Conservation (phyloP, 2,329 filamentous ascomycete species). For the Penicillium concentricum region DNA sequence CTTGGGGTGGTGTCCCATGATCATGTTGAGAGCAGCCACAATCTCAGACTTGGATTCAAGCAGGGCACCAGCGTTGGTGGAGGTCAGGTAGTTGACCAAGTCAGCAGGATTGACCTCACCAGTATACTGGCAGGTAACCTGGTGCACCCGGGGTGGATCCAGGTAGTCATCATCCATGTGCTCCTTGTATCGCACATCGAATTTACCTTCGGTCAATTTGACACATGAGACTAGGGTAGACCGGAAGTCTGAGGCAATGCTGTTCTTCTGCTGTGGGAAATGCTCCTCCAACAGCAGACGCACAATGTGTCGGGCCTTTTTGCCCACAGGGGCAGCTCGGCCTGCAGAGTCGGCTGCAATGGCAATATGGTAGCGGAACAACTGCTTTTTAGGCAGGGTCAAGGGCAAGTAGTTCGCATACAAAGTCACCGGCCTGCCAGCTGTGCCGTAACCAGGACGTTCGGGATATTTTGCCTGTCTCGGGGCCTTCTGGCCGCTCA, state of each 20-base stretch:
- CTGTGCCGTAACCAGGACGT: slow-evolving; percentile 40
- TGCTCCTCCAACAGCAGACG: slow-evolving; percentile 46
- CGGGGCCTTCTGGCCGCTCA: slow-evolving; percentile 14
- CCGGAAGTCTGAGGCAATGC: slow-evolving; percentile 43
- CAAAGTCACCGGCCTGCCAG: slow-evolving; percentile 31
- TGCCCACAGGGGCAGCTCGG: slow-evolving; percentile 30
- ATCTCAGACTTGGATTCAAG: slow-evolving; percentile 51
- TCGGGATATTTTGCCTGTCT: slow-evolving; percentile 29
- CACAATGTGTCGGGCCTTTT: slow-evolving; percentile 51
- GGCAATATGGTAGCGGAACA: slow-evolving; percentile 46
- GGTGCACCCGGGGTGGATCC: slow-evolving; percentile 34
- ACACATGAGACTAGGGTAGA: slow-evolving; percentile 38
- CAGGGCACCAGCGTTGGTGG: slow-evolving; percentile 30
- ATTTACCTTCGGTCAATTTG: slow-evolving; percentile 23
- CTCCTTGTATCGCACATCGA: slow-evolving; percentile 35
- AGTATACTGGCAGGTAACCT: slow-evolving; percentile 36
- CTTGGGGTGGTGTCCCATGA: slow-evolving; percentile 53
- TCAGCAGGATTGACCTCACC: slow-evolving; percentile 39
- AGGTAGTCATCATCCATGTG: slow-evolving; percentile 37
- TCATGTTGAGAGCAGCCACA: slow-evolving; percentile 59
- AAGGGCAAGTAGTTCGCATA: slow-evolving; percentile 44
- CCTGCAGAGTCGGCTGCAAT: slow-evolving; percentile 29
- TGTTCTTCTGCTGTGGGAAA: slow-evolving; percentile 24
- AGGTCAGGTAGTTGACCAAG: slow-evolving; percentile 47
- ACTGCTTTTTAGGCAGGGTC: slow-evolving; percentile 34